These are phyloP conservation scores for Solanum chacoense DNA, from an alignment of 305 asterid genomes.

Conservation along the genomic window DNA sequence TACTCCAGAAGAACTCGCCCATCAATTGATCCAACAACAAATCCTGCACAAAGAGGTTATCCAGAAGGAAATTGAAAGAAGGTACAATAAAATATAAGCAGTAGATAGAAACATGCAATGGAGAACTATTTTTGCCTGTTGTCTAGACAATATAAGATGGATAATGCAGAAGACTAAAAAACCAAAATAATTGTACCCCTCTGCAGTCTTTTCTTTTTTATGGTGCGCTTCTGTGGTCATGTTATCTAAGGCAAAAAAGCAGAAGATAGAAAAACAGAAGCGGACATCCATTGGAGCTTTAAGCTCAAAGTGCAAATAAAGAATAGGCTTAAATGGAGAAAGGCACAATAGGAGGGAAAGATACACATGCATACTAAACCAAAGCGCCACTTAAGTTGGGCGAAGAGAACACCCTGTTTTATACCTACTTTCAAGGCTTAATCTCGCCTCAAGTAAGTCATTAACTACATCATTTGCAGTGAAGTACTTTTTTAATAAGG, in stretches of 20 bases:
- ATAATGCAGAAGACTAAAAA: neutral
- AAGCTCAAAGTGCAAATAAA: neutral
- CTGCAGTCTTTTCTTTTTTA: neutral
- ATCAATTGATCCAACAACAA: conserved; percentile 67
- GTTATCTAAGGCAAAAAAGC: neutral
- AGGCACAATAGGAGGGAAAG: neutral
- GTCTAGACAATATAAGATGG: neutral
- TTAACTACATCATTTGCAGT: neutral
- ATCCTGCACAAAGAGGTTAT: conserved; percentile 41
- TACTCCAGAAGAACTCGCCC: conserved; percentile 76
- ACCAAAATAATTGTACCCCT: neutral
- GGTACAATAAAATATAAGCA: neutral
- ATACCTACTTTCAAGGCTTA: neutral
- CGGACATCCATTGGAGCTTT: neutral
- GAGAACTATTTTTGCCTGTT: neutral
- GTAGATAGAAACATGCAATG: neutral
- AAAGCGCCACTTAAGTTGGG: neutral
- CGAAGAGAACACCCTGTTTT: neutral
- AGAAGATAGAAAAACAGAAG: neutral
- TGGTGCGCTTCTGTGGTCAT: neutral
- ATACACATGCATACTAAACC: neutral
- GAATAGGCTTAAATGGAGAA: neutral
- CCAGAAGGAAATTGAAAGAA: neutral
- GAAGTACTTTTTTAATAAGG: neutral
- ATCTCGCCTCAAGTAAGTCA: neutral